These are phyloP conservation scores for Neurospora sp. DNA, from an alignment of 495 filamentous ascomycete genomes.

Conservation along the genomic window DNA sequence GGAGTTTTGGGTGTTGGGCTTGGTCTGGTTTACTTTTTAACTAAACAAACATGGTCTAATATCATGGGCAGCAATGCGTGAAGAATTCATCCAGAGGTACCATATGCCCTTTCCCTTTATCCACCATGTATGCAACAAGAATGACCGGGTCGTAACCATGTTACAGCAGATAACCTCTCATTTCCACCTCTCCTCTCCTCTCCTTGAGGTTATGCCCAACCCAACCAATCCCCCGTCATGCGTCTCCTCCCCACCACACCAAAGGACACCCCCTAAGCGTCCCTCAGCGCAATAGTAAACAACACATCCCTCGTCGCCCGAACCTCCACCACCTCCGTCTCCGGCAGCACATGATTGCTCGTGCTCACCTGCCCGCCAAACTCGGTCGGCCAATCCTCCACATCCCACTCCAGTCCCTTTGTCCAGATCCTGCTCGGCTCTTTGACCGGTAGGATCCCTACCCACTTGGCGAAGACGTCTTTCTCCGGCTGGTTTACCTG, in stretches of 20 bases:
- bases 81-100: background rate
- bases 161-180: background rate
- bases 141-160: background rate
- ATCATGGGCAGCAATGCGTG: background rate
- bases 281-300: constrained; percentile 70
- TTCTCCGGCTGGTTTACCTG: background rate
- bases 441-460: constrained; percentile 77
- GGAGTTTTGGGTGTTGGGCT: background rate
- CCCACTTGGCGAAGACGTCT: constrained; percentile 47
- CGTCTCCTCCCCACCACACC: background rate
- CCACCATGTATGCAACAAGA: background rate
- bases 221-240: background rate
- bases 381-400: constrained; percentile 64
- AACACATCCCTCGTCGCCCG: constrained; percentile 59
- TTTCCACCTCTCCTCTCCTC: background rate
- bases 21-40: background rate
- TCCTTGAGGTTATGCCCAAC: background rate
- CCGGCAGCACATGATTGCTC: constrained; percentile 69
- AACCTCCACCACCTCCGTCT: constrained; percentile 42
- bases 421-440: constrained; percentile 65
- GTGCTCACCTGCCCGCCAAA: constrained; percentile 85
- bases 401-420: constrained; percentile 80
- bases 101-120: background rate
- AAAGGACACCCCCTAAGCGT: constrained; percentile 1
- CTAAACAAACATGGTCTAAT: background rate